Conservation (phyloP, 2,329 filamentous ascomycete species). For the Xylaria sp. region DNA sequence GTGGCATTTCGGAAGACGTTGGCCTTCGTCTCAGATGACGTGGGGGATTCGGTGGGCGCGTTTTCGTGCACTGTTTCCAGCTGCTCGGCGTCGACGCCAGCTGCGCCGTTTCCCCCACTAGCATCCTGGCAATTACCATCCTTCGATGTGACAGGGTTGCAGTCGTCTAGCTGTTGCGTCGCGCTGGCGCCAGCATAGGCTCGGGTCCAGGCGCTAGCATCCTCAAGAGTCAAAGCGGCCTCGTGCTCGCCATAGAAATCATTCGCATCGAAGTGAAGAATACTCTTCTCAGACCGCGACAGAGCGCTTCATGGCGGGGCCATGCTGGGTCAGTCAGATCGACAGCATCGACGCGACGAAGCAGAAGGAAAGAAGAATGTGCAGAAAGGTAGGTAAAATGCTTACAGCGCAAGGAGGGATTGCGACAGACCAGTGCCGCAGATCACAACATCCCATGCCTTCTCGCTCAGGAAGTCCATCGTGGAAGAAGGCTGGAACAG, state of each 20-base stretch:
- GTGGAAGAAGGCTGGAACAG: conserved; percentile 20
- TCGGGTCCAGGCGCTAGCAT: conserved; percentile 69
- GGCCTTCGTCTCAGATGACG: background rate
- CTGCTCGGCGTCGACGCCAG: background rate
- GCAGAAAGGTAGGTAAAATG: conserved; percentile 12
- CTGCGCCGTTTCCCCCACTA: background rate
- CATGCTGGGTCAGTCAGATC: conserved; percentile 67
- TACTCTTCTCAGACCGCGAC: conserved; percentile 84
- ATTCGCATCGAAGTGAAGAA: conserved; percentile 84
- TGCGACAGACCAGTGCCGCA: conserved; percentile 72
- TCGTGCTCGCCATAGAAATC: conserved; percentile 83
- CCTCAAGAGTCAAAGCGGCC: conserved; percentile 77
- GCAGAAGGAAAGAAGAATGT: conserved; percentile 3
- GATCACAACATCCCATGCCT: conserved; percentile 74
- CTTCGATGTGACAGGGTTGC: background rate
- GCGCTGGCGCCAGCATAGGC: conserved; percentile 28
- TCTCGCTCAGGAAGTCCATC: conserved; percentile 72
- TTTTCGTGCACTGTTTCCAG: background rate
- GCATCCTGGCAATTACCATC: background rate
- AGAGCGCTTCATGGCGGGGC: conserved; percentile 63
- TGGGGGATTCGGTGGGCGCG: background rate
- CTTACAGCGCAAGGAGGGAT: conserved; percentile 74
- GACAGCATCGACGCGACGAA: conserved; percentile 28
- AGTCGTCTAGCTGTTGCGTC: conserved; percentile 7
- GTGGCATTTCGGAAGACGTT: conserved; percentile 35